Base-by-base conservation (phyloP, 2,329 filamentous ascomycete species). In the Gliomastix tumulicola region DNA sequence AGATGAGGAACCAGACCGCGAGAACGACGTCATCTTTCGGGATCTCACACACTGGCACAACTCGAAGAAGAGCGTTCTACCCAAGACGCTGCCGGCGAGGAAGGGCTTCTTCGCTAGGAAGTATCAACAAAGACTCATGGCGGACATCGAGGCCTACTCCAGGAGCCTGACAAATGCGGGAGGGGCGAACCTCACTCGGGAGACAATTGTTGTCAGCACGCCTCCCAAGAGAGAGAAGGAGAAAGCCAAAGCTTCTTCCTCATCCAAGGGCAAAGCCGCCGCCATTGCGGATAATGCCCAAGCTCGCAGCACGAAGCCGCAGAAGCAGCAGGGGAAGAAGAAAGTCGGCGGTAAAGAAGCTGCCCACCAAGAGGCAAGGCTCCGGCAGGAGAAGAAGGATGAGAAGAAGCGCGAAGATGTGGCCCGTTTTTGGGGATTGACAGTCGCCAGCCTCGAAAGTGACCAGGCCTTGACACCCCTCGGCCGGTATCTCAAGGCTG, bases 111-210 rank as follows among this genome's bases (percentile, higher is more conserved):
- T 41, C 19, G 54, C 65, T 7, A 56, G 54, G 36, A 68, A 61
- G 42, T 62, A 61, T 36, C 78, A 82, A 31, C 82, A 88, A 47
- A 66, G 64, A 35, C 79, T 76, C 49, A 82, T 84, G 73, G 69
- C 72, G 2, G 79, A 84, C 40, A 83, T 83, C 57, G 68, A 70
- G 20, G 65, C 69, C 2, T 88, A 88, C 51, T 79, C 84, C 3
- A 79, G 78, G 11, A 85, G 80, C 54, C 63, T 88, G 32, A 84
- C 79, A 0, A 81, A 79, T 39, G 66, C 76, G 1, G 63, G 69
- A 3, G 81, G 80, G 4, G 83, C 78, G 44, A 63, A 62, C 3
- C 65, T 86, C 6, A 67, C 82, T 18, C 79, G 79, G 0, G 79
- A 86, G 50, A 74, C 65, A 5, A 73, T 87, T 34, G 70, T 81